A percentile compares a stretch with the other conserved stretches of the same genome.
phyloP scores from a whole-genome alignment of 1,284 basidiomycete genomes.

The Fomitiporia mediterranea region DNA sequence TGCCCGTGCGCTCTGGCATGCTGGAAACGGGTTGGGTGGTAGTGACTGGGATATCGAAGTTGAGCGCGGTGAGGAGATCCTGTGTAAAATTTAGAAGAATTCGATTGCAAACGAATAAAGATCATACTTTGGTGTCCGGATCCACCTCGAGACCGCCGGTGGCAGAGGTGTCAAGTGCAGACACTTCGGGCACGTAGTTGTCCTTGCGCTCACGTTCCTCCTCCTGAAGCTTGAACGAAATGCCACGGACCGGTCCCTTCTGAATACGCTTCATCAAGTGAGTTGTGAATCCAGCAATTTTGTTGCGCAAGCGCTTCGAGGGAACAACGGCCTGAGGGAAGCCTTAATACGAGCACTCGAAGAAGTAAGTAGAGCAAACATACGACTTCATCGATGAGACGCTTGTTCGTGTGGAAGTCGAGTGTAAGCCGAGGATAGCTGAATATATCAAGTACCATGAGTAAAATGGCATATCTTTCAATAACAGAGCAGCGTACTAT shows the following conservation, averaged over 20 bases:
- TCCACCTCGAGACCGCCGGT: slow-evolving; percentile 84
- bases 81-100: slow-evolving; percentile 28
- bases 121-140: slow-evolving; percentile 77
- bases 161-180: slow-evolving; percentile 80
- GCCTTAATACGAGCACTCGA: not conserved
- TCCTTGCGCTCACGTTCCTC: slow-evolving; percentile 99
- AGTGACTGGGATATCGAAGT: slow-evolving; percentile 85
- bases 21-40: slow-evolving; percentile 66
- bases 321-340: slow-evolving; percentile 83
- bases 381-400: slow-evolving; percentile 98
- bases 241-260: slow-evolving; percentile 98
- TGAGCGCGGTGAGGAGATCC: slow-evolving; percentile 85
- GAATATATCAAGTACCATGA: slow-evolving; percentile 18
- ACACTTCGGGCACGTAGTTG: slow-evolving; percentile 96
- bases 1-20: slow-evolving; percentile 66
- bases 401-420: slow-evolving; percentile 99
- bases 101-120: slow-evolving; percentile 1
- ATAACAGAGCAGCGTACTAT: slow-evolving; percentile 66
- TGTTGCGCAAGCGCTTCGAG: slow-evolving; percentile 99
- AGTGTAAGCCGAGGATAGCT: slow-evolving; percentile 95
- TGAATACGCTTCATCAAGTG: slow-evolving; percentile 99
- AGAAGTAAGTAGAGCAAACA: slow-evolving; percentile 32
- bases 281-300: slow-evolving; percentile 99
- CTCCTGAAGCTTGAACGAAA: slow-evolving; percentile 99
- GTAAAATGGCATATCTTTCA: not conserved